These are phyloP conservation scores for Aspergillus pseudoglaucus DNA, from an alignment of 2,329 filamentous ascomycete species.

Conservation along the genomic window DNA sequence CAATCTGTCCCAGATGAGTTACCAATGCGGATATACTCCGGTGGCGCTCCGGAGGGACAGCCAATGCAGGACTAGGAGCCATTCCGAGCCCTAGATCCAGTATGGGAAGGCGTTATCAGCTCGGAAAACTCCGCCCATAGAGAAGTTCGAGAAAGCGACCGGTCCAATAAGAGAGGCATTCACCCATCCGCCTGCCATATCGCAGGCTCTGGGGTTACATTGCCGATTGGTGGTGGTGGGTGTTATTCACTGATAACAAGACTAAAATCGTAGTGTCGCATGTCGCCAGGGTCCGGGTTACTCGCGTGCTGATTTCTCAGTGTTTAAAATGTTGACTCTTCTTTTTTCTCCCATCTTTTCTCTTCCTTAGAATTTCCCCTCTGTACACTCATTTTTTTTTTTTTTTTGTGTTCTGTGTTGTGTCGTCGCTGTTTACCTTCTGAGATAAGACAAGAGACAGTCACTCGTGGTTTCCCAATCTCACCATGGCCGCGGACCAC, in stretches of 20 bases:
- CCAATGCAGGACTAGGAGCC: too few species aligned
- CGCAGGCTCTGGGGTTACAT: neutral
- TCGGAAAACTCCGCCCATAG: too few species aligned
- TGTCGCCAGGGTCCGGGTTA: neutral
- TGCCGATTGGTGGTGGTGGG: neutral
- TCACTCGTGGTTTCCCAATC: constrained; percentile 1
- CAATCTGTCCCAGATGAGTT: too few species aligned
- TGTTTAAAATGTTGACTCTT: neutral
- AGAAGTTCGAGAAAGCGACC: too few species aligned
- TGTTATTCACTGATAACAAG: too few species aligned
- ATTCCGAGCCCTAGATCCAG: too few species aligned
- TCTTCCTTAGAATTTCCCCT: neutral
- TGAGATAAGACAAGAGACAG: too few species aligned
- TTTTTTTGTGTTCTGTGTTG: neutral
- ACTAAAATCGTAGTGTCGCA: neutral
- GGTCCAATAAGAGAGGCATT: too few species aligned
- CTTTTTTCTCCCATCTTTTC: neutral
- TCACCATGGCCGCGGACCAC: constrained; percentile 22
- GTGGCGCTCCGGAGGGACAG: too few species aligned
- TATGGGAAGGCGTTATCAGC: too few species aligned
- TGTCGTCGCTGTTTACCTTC: too few species aligned
- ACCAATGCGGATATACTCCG: too few species aligned
- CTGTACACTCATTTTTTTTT: neutral
- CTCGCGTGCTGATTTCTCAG: constrained; percentile 1
- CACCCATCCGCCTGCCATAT: neutral